These are phyloP conservation scores for Dendrobium chrysotoxum DNA, from an alignment of 106 monocot genomes.

Conservation along the genomic window DNA sequence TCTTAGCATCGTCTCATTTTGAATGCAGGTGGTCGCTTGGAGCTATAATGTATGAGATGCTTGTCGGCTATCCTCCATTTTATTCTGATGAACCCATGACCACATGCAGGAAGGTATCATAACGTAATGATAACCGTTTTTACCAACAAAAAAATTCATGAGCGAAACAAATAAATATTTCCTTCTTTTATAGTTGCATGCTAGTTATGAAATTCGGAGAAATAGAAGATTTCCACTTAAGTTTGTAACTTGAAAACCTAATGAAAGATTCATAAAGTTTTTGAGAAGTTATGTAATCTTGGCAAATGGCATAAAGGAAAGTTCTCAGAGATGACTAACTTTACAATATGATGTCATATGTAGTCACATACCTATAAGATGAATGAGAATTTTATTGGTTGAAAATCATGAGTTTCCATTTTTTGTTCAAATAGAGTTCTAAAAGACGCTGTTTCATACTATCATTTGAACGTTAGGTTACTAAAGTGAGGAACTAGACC, in stretches of 20 bases:
- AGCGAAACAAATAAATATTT: background rate
- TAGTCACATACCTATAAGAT: background rate
- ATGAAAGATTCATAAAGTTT: background rate
- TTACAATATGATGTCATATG: background rate
- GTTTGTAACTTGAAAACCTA: background rate
- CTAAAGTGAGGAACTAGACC: too few relatives aligned
- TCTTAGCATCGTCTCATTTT: background rate
- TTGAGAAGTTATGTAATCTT: background rate
- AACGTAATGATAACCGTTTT: background rate
- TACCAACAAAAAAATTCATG: background rate
- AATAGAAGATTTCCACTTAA: background rate
- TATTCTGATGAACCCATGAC: conserved; percentile 98
- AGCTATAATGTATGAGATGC: conserved; percentile 97
- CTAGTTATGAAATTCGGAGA: background rate
- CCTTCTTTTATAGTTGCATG: background rate
- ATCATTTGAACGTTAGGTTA: background rate
- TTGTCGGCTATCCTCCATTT: conserved; percentile 97
- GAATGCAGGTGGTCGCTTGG: conserved; percentile 84
- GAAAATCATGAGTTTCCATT: background rate
- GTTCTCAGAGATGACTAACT: background rate
- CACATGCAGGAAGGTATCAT: conserved; percentile 82
- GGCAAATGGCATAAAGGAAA: background rate
- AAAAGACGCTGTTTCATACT: background rate
- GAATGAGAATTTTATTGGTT: background rate
- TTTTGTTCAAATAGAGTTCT: background rate